Conservation (phyloP, 805 yeast species). For the Ogataea thermomethanolica region DNA sequence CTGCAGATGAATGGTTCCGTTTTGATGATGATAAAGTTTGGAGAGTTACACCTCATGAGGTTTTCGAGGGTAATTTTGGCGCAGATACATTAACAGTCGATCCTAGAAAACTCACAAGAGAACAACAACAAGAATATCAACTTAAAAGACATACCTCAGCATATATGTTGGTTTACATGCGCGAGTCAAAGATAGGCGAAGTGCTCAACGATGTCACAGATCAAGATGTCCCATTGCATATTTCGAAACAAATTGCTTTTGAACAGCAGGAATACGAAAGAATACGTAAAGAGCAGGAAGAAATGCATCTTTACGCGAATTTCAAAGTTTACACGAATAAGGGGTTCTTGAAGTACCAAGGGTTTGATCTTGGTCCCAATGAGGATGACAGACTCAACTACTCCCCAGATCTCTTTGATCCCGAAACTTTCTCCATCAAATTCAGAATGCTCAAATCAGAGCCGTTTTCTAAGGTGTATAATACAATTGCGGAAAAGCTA, state of each 20-base stretch:
- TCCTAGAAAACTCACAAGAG: constrained; percentile 49
- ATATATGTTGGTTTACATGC: constrained; percentile 91
- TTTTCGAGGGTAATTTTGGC: constrained; percentile 90
- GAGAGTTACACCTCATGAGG: constrained; percentile 79
- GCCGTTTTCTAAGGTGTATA: constrained; percentile 47
- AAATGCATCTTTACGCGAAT: constrained; percentile 60
- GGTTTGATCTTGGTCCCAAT: constrained; percentile 76
- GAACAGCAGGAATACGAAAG: constrained; percentile 58
- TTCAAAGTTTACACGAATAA: constrained; percentile 53
- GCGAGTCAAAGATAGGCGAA: constrained; percentile 54
- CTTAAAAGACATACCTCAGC: constrained; percentile 88
- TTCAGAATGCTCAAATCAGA: constrained; percentile 56
- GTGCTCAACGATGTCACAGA: constrained; percentile 57
- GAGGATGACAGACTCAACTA: constrained; percentile 40
- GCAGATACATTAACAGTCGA: constrained; percentile 56
- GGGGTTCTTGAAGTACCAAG: constrained; percentile 58
- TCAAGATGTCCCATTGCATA: constrained; percentile 61
- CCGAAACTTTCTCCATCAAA: constrained; percentile 44
- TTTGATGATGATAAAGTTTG: constrained; percentile 96
- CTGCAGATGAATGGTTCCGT: constrained; percentile 72
- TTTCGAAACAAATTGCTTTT: constrained; percentile 58
- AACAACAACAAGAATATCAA: constrained; percentile 59
- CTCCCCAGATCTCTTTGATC: constrained; percentile 47
- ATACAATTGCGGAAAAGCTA: constrained; percentile 44
- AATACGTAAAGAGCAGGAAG: constrained; percentile 60